Conservation (phyloP, 139 green algal genomes). For the Chlamydomonas applanata region DNA sequence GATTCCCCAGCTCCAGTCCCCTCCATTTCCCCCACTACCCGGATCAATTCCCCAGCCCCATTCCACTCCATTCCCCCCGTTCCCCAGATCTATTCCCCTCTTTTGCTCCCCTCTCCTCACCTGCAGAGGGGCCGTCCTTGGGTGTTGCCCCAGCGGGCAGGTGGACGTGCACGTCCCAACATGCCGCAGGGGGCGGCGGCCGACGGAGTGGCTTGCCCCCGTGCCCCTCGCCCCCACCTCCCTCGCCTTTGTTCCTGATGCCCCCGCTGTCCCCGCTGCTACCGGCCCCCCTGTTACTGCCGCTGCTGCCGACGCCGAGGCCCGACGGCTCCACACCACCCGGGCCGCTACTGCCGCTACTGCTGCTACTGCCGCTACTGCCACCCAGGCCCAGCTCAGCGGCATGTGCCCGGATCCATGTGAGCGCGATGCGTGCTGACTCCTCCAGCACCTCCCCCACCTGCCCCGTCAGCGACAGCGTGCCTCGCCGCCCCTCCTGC, state of each 20-base stretch:
- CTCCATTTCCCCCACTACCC: too few species aligned
- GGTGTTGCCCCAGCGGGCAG: conserved; percentile 68
- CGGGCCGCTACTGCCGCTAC: too few species aligned
- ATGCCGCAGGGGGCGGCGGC: conserved; percentile 1
- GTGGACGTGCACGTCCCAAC: conserved; percentile 76
- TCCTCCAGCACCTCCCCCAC: conserved; percentile 79
- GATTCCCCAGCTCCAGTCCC: too few species aligned
- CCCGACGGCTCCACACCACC: not conserved
- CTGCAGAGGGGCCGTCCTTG: conserved; percentile 62
- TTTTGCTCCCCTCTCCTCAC: too few species aligned
- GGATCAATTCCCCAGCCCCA: too few species aligned
- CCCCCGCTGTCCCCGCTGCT: too few species aligned
- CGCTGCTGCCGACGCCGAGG: conserved; percentile 2
- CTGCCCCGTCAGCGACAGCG: conserved; percentile 75
- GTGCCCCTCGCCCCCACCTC: too few species aligned
- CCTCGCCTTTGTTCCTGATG: too few species aligned
- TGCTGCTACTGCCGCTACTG: not conserved
- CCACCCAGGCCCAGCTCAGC: conserved; percentile 37
- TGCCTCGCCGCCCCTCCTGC: conserved; percentile 27
- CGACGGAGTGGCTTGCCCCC: not conserved
- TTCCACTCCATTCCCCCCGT: too few species aligned
- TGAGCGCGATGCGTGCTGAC: conserved; percentile 67
- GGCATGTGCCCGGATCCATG: conserved; percentile 66
- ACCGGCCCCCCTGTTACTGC: too few species aligned
- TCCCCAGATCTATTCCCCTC: too few species aligned